Conservation (phyloP, 1,284 basidiomycete genomes). For the Ganoderma lingzhi region DNA sequence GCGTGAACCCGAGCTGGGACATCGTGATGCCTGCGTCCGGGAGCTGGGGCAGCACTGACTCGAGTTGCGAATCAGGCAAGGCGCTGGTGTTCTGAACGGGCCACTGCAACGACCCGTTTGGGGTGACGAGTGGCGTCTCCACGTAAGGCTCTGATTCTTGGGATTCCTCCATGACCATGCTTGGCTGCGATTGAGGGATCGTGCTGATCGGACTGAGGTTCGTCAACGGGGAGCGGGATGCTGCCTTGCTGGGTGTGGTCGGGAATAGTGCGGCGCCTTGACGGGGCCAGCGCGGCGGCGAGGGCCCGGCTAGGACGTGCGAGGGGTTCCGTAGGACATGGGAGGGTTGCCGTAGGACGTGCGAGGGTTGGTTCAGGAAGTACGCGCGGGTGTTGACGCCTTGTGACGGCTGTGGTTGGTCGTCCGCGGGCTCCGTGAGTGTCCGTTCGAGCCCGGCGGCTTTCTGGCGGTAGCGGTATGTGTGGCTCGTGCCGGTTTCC, state of each 20-base stretch:
- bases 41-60: constrained; percentile 43
- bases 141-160: constrained; percentile 55
- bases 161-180: constrained; percentile 43
- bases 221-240: constrained; percentile 14
- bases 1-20: constrained; percentile 46
- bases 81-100: constrained; percentile 43
- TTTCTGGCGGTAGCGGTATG: constrained; percentile 40
- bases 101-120: constrained; percentile 61
- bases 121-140: constrained; percentile 61
- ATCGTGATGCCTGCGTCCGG: constrained; percentile 41
- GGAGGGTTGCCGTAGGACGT: not conserved
- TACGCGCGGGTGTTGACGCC: constrained; percentile 29
- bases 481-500: constrained; percentile 25
- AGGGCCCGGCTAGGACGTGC: not conserved
- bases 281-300: constrained; percentile 11
- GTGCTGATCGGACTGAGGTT: constrained; percentile 21
- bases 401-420: constrained; percentile 38
- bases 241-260: constrained; percentile 18
- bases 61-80: constrained; percentile 49
- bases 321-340: constrained; percentile 5
- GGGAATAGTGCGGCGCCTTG: constrained; percentile 16
- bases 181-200: constrained; percentile 28
- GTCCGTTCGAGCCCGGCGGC: constrained; percentile 49
- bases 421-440: constrained; percentile 57
- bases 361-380: constrained; percentile 10